Evolutionary conservation across 2,329 filamentous ascomycete genomes (phyloP).

Genomic region (Sporothrix pallida): DNA sequence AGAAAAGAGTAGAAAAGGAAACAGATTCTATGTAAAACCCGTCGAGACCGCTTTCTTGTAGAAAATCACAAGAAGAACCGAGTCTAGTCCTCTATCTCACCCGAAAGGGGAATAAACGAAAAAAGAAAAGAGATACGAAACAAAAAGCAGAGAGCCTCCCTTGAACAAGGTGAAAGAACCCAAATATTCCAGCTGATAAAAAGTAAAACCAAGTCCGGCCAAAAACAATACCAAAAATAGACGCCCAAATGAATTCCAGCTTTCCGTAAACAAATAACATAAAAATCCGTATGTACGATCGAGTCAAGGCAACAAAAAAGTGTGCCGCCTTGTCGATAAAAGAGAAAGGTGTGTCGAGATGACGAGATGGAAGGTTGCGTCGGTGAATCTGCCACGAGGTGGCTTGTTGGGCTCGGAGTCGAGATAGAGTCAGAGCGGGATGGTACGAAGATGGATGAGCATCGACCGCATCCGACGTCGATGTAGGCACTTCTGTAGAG

Average conservation of each 20-base stretch:
- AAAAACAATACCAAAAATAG: not conserved
- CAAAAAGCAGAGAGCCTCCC: constrained; percentile 5
- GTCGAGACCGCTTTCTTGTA: not conserved
- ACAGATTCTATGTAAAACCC: constrained; percentile 19
- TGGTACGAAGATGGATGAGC: not conserved
- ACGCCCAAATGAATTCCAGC: constrained; percentile 22
- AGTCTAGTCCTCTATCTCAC: not conserved
- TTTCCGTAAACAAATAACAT: not conserved
- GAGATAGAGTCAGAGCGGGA: not conserved
- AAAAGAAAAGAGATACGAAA: not conserved
- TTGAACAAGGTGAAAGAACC: not conserved
- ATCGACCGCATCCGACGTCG: not conserved
- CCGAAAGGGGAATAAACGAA: not conserved
- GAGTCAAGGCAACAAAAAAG: not conserved
- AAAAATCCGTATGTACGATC: not conserved
- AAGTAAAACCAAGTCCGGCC: not conserved
- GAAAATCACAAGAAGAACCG: not conserved
- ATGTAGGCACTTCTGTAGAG: not conserved
- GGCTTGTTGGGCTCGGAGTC: not conserved
- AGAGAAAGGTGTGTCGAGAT: not conserved
- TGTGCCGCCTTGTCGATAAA: not conserved
- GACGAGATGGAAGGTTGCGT: not conserved
- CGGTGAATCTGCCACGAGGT: no score
- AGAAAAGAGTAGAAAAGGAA: not conserved
- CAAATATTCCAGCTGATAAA: constrained; percentile 7